phyloP scores from a whole-genome alignment of 768 basidiomycete genomes.

The Lactifluus rugatus region DNA sequence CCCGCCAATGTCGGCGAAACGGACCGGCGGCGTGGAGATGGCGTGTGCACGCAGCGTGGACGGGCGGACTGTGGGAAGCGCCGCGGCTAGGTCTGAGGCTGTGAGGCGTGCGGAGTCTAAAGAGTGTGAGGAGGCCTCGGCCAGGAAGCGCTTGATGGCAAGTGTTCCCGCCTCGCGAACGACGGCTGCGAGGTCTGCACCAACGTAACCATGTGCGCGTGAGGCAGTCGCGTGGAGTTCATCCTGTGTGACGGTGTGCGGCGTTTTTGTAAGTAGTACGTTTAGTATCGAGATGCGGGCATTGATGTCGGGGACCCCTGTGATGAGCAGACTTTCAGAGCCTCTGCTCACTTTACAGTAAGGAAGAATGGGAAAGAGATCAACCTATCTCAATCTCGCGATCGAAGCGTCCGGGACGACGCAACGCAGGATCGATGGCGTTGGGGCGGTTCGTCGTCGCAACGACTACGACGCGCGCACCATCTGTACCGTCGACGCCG shows the following conservation, averaged over 20 bases:
- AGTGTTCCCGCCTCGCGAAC: conserved; percentile 87
- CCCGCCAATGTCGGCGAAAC: conserved; percentile 88
- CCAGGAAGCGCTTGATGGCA: conserved; percentile 79
- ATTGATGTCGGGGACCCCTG: conserved; percentile 82
- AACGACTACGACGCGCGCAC: conserved; percentile 77
- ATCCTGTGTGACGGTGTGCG: conserved; percentile 52
- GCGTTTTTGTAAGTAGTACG: conserved; percentile 75
- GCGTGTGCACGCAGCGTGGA: conserved; percentile 93
- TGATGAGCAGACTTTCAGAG: background rate
- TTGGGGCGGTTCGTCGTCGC: conserved; percentile 95
- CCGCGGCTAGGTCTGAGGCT: conserved; percentile 58
- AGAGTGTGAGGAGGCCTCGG: conserved; percentile 21
- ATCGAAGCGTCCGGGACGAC: conserved; percentile 87
- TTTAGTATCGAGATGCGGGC: conserved; percentile 79
- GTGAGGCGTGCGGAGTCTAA: conserved; percentile 24
- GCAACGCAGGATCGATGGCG: conserved; percentile 86
- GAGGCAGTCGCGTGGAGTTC: conserved; percentile 61
- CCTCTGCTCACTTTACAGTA: background rate
- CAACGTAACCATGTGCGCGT: conserved; percentile 91
- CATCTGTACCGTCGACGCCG: conserved; percentile 55
- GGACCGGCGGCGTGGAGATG: conserved; percentile 72
- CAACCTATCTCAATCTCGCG: conserved; percentile 91
- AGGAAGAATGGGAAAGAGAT: conserved; percentile 18
- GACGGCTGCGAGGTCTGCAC: conserved; percentile 88
- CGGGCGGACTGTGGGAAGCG: conserved; percentile 74